Conservation (phyloP, 305 asterid species). For the Andrographis paniculata region DNA sequence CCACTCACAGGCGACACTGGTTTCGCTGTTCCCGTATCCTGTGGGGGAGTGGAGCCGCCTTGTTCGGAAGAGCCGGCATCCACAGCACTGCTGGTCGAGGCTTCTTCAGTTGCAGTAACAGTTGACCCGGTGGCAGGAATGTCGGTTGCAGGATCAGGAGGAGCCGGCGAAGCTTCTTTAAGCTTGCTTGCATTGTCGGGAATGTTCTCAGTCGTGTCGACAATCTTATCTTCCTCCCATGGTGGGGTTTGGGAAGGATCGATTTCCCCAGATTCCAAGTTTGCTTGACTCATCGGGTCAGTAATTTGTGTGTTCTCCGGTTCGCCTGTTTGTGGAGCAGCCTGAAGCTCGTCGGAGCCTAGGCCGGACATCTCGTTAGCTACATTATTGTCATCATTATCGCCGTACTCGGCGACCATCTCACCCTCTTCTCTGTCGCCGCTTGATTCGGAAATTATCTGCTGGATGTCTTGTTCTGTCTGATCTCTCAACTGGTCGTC, state of each 20-base stretch:
- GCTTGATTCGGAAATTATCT: slow-evolving; percentile 39
- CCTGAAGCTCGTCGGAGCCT: slow-evolving; percentile 39
- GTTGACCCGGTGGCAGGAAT: slow-evolving; percentile 19
- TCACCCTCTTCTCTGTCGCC: slow-evolving; percentile 89
- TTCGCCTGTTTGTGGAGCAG: slow-evolving; percentile 30
- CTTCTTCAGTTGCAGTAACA: slow-evolving; percentile 24
- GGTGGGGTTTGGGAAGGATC: slow-evolving; percentile 33
- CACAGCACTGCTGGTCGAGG: slow-evolving; percentile 29
- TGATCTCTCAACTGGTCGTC: slow-evolving; percentile 46
- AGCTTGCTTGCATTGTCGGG: slow-evolving; percentile 33
- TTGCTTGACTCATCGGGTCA: slow-evolving; percentile 22
- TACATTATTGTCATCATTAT: slow-evolving; percentile 43
- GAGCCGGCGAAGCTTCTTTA: slow-evolving; percentile 27
- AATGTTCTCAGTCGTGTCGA: slow-evolving; percentile 25
- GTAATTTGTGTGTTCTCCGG: slow-evolving; percentile 33
- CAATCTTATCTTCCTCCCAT: slow-evolving; percentile 52
- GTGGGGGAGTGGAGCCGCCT: slow-evolving; percentile 27
- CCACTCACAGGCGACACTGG: slow-evolving; percentile 46
- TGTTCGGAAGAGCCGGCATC: slow-evolving; percentile 36
- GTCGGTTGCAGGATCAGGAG: slow-evolving; percentile 35
- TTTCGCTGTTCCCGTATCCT: slow-evolving; percentile 27
- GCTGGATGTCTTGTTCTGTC: slow-evolving; percentile 62
- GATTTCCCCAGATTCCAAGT: slow-evolving; percentile 51
- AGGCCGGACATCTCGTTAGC: slow-evolving; percentile 36
- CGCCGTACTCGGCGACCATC: slow-evolving; percentile 45